A percentile compares a stretch with the other conserved stretches of the same genome.
These are phyloP conservation scores for Fusarium keratoplasticum DNA, from an alignment of 2,329 filamentous ascomycete genomes.

Conservation along the genomic window DNA sequence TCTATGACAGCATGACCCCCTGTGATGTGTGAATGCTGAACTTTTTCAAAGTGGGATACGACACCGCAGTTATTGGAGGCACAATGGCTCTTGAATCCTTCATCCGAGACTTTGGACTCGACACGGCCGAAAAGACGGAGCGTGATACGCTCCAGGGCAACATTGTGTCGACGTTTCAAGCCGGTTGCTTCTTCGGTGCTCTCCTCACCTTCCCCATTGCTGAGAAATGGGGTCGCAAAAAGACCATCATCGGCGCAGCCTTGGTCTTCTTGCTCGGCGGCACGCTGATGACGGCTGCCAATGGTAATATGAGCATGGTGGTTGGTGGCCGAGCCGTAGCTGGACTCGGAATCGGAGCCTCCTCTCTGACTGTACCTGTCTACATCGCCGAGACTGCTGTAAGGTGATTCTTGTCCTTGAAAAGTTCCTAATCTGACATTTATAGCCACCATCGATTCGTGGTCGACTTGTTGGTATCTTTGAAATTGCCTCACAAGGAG, in stretches of 20 bases:
- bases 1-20: background rate
- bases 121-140: conserved; percentile 34
- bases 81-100: conserved; percentile 54
- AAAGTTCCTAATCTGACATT: background rate
- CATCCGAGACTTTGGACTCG: conserved; percentile 50
- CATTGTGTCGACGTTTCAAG: conserved; percentile 54
- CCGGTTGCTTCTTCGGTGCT: conserved; percentile 55
- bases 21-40: background rate
- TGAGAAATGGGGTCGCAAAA: conserved; percentile 60
- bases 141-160: conserved; percentile 52
- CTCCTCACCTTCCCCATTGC: conserved; percentile 58
- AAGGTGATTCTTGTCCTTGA: background rate
- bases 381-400: conserved; percentile 55
- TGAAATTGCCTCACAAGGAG: conserved; percentile 52
- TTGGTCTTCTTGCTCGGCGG: conserved; percentile 55
- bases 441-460: conserved; percentile 60
- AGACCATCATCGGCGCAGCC: conserved; percentile 58
- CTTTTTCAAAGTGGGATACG: conserved; percentile 50
- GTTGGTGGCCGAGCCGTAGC: conserved; percentile 63
- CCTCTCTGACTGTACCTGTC: conserved; percentile 59
- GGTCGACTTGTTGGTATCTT: conserved; percentile 65
- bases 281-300: conserved; percentile 49
- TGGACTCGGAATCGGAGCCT: conserved; percentile 63
- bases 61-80: conserved; percentile 54
- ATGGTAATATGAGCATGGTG: conserved; percentile 52